Evolutionary conservation across 2,329 filamentous ascomycete species (phyloP), one percentile per base, ranked within the genome.

Genomic region (Chalaropsis thielavioides): DNA sequence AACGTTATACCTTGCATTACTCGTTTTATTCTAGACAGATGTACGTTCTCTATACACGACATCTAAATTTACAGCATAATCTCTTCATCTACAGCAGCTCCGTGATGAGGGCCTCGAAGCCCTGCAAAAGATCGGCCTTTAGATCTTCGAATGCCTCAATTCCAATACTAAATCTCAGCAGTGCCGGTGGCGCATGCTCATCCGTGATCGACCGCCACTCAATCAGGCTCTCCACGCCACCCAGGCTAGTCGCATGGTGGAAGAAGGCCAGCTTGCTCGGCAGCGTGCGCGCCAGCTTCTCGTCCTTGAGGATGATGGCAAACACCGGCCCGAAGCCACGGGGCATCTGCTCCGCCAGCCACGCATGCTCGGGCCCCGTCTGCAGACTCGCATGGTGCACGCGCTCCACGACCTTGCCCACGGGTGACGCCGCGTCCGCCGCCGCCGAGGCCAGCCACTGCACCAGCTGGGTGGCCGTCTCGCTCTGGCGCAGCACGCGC

Each of bases 171-270:
- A 99, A 77, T 62, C 94, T 78, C 74, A 96, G 71, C 73, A 97
- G 74, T 66, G 83, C 79, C 71, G 79, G 82, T 72, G 95, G 89
- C 46, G 95, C 85, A 0, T 74, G 79, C 2, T 75, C 71, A 78
- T 99, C 94, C 67, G 85, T 87, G 90, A 99, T 94, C 60, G 88
- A 83, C 67, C 94, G 81, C 94, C 94, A 99, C 81, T 99, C 94
- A 70, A 99, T 92, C 77, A 97, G 76, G 72, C 90, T 94, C 81
- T 97, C 94, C 10, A 97, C 90, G 3, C 94, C 92, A 1, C 94
- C 94, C 35, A 97, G 76, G 74, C 89, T 95, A 1, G 94, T 99
- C 5, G 94, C 94, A 75, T 99, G 94, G 70, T 96, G 90, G 78
- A 97, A 97, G 56, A 96, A 80, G 1, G 79, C 73, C 73, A 97